Conservation (phyloP, 2,329 filamentous ascomycete species). For the Aotearoamyces nothofagi region DNA sequence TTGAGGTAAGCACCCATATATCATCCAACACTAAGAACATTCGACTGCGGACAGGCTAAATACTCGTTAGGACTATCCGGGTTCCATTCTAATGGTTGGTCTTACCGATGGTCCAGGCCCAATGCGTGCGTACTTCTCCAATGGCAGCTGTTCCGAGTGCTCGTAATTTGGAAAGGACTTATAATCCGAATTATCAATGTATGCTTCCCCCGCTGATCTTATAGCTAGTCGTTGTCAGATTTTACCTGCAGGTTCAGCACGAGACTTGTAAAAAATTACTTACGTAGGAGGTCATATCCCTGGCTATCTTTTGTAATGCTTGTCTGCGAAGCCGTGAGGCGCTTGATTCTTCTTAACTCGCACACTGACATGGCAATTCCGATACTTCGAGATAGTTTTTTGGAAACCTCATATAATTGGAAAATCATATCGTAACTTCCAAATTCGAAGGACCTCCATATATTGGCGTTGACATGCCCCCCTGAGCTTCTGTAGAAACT, state of each 20-base stretch:
- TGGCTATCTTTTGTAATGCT: conserved; percentile 5
- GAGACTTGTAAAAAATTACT: too few relatives aligned
- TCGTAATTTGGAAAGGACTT: conserved; percentile 19
- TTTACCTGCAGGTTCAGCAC: too few relatives aligned
- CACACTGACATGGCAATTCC: conserved; percentile 13
- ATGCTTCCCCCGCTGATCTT: too few relatives aligned
- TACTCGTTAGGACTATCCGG: not conserved
- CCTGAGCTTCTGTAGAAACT: conserved; percentile 13
- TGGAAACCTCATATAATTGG: conserved; percentile 16
- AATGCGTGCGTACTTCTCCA: conserved; percentile 13
- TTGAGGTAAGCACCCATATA: not conserved
- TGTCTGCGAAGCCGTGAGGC: conserved; percentile 10
- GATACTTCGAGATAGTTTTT: conserved; percentile 12
- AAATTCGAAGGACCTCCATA: conserved; percentile 16
- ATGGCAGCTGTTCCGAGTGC: conserved; percentile 6
- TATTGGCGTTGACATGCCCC: conserved; percentile 15
- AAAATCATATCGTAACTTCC: conserved; percentile 20
- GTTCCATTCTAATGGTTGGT: not conserved
- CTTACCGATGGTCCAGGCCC: conserved; percentile 14
- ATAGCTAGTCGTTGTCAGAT: too few relatives aligned
- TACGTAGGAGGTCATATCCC: conserved; percentile 16
- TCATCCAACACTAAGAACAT: not conserved
- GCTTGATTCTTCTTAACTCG: conserved; percentile 15
- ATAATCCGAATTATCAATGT: conserved; percentile 17
- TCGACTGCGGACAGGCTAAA: too few relatives aligned